Percentiles rank a stretch among this genome's conserved stretches.
Conservation (phyloP, 495 filamentous ascomycete species). For the Aspergillus sclerotioniger region DNA sequence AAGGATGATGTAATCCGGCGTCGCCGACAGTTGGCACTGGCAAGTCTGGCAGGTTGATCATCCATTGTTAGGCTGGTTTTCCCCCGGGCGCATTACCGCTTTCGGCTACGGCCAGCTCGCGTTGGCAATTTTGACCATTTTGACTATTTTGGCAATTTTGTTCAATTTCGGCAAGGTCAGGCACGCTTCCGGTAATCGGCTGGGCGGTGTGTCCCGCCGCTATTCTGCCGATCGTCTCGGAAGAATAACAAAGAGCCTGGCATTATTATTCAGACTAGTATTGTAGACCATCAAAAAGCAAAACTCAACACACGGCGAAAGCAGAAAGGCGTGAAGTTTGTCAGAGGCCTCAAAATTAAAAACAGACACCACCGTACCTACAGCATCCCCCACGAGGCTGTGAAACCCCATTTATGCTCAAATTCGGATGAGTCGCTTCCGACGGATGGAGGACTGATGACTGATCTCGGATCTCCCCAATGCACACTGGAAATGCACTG, state of each 20-base stretch:
- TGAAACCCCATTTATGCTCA: neutral
- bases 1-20: slow-evolving; percentile 8
- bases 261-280: no score
- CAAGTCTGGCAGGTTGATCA: neutral
- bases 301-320: neutral
- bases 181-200: slow-evolving; percentile 11
- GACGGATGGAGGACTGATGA: neutral
- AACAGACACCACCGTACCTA: neutral
- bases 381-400: neutral
- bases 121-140: neutral
- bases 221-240: slow-evolving; percentile 13
- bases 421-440: no score
- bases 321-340: no score
- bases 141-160: no score
- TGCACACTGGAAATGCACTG: slow-evolving; percentile 8
- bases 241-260: neutral
- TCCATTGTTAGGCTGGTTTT: slow-evolving; percentile 3
- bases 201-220: slow-evolving; percentile 9
- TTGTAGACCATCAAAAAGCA: neutral
- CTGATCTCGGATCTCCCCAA: neutral
- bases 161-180: no score
- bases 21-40: slow-evolving; percentile 6
- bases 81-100: slow-evolving; percentile 8
- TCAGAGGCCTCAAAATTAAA: neutral
- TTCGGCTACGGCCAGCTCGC: neutral